Base-by-base conservation (phyloP, 2,329 filamentous ascomycete species). In the Calycina herbarum region DNA sequence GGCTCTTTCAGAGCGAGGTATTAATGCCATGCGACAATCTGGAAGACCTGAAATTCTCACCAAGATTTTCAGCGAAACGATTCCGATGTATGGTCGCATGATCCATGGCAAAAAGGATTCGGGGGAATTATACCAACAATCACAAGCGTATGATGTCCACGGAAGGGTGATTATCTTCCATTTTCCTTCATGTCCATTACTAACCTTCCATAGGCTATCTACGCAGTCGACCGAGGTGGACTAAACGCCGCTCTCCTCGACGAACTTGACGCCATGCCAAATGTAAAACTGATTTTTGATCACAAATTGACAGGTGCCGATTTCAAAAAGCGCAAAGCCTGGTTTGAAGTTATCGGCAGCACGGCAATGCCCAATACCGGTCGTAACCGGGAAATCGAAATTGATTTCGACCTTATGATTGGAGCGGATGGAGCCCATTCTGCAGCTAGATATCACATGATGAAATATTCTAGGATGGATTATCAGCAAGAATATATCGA, bases 81-180 rank as follows among this genome's bases (percentile, higher is more conserved):
- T 98, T 66, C 94, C 94, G 11, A 97, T 99, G 93, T 83, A 90
- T 76, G 95, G 94, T 13, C 92, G 95, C 31, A 99, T 99, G 95
- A 96, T 99, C 69, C 95, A 99, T 75, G 88, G 92, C 40, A 83
- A 82, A 72, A 82, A 82, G 24, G 82, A 85, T 8, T 80, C 84
- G 20, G 92, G 92, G 4, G 79, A 86, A 29, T 79, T 96, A 58
- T 92, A 88, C 73, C 89, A 94, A 73, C 86, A 89, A 67, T 81
- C 91, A n/a, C 95, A 99, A 78, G 86, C 89, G 68, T 99, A 99
- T 76, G 95, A 99, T 78, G 84, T 92, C 10, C 90, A 95, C 72
- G 94, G 94, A 67, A 85, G 93, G 76, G 93, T 96, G 82, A 75
- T 84, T 75, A 17, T 35, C 1, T 61, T n/a, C 56, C 56, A 33